Percentiles rank a stretch among this genome's conserved stretches.
These are phyloP conservation scores for Leptosphaerulina australis DNA, from an alignment of 2,329 filamentous ascomycete species.

Conservation along the genomic window DNA sequence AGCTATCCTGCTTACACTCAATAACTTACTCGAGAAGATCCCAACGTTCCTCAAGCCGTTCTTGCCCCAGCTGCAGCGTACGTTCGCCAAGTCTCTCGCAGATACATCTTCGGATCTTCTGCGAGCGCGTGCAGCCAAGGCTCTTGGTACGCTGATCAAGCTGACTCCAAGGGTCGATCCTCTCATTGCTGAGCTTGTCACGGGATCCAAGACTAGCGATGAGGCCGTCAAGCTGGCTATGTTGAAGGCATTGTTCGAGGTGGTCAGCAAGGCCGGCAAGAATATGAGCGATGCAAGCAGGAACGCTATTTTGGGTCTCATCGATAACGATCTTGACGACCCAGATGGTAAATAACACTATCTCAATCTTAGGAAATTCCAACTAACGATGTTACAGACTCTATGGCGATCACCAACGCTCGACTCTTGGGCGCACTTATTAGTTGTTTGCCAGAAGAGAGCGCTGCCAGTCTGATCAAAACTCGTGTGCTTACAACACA, in stretches of 20 bases:
- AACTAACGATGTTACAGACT: conserved; percentile 46
- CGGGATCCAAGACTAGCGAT: conserved; percentile 91
- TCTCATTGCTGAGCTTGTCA: conserved; percentile 87
- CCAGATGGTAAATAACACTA: conserved; percentile 62
- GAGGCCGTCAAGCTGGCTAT: conserved; percentile 90
- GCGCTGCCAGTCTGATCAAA: conserved; percentile 66
- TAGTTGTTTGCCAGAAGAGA: conserved; percentile 79
- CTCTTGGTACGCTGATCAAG: conserved; percentile 92
- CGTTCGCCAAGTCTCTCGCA: conserved; percentile 93
- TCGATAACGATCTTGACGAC: conserved; percentile 82
- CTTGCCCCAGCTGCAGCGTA: conserved; percentile 92
- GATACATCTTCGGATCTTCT: conserved; percentile 90
- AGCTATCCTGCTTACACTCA: conserved; percentile 90
- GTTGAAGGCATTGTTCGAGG: conserved; percentile 95
- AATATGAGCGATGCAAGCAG: conserved; percentile 95
- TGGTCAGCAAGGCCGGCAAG: conserved; percentile 89
- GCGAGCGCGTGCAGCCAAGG: conserved; percentile 87
- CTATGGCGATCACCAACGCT: conserved; percentile 87
- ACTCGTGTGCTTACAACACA: conserved; percentile 78
- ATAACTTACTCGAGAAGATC: conserved; percentile 96
- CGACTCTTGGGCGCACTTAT: conserved; percentile 88
- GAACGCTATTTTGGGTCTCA: conserved; percentile 81
- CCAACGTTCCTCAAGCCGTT: conserved; percentile 94
- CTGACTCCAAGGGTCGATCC: conserved; percentile 95
- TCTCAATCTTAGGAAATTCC: neutral